Evolutionary conservation across 176 grass and related monocot genomes (phyloP).

Genomic region (Avena eriantha): DNA sequence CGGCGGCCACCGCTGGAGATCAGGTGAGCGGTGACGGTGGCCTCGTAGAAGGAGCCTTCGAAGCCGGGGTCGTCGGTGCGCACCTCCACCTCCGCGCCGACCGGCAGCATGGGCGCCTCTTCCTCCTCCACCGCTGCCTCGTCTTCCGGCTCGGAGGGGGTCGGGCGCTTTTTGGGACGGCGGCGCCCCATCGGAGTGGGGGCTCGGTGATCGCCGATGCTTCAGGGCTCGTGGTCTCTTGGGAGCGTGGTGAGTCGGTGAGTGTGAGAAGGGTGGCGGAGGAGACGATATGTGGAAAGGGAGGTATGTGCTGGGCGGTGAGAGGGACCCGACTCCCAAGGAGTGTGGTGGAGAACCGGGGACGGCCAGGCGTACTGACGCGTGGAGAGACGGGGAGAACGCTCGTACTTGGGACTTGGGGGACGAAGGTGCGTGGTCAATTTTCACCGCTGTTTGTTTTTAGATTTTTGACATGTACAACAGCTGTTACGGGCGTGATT

Average conservation of each 20-base stretch:
- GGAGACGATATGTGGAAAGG: slow-evolving; percentile 1
- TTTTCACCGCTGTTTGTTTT: background rate
- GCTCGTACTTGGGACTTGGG: no score
- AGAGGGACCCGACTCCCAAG: background rate
- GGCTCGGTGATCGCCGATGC: background rate
- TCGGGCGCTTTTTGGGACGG: slow-evolving; percentile 5
- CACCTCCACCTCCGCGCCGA: slow-evolving; percentile 44
- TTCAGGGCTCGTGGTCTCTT: background rate
- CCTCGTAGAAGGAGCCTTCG: slow-evolving; percentile 45
- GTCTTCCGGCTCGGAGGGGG: background rate
- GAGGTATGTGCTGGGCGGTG: background rate
- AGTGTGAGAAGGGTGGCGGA: slow-evolving; percentile 12
- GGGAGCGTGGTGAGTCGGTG: background rate
- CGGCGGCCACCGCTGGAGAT: background rate
- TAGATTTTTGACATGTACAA: background rate
- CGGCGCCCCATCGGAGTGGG: slow-evolving; percentile 9
- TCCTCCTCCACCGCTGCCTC: background rate
- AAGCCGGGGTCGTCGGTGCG: slow-evolving; percentile 33
- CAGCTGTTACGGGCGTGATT: no score
- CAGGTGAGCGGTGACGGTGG: background rate
- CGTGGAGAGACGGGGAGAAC: background rate
- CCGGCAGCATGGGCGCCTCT: background rate
- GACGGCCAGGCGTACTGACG: background rate
- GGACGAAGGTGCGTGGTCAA: background rate
- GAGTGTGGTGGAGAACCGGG: background rate